Evolutionary conservation across 495 filamentous ascomycete genomes (phyloP), one percentile per base, ranked within the genome.

Genomic region (Penicillium roqueforti): DNA sequence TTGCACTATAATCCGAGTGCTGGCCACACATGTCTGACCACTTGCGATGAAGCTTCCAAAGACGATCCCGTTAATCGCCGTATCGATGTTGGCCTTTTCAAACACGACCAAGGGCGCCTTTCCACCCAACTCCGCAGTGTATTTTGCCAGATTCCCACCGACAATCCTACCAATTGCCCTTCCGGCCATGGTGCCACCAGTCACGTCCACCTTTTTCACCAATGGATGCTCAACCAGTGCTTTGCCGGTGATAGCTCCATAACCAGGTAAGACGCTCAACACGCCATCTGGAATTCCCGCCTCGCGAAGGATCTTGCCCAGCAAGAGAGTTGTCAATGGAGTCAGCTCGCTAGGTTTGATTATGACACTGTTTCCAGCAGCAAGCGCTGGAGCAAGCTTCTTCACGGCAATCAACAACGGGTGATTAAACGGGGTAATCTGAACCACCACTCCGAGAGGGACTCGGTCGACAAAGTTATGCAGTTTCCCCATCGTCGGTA

Each of bases 361-460:
- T 34, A 87, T 72, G 0, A 86, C 77, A 23, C 74, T 77, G 55
- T 87, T 86, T 1, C 84, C 85, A 0, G 82, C 80, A 3, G 80
- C 81, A 4, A 87, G 72, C 0, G 83, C 82, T 0, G 83, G 79
- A 4, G 74, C 83, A 26, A 85, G 67, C 57, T 86, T 86, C 71
- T 83, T 84, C 23, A 78, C 77, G n/a, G 81, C 79, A 51, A 85
- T 84, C 16, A 85, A 68, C 8, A 87, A 64, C 2, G 83, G 83
- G 51, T 84, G 80, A 61, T 86, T 86, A 68, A 83, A 87, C 8
- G 84, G 83, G 0, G 82, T 85, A 51, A 87, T 83, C 49, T 80
- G 80, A 3, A 75, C 81, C 0, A 85, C 82, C 0, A 87, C 83
- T 22, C 84, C 84, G 0, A 87, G 65, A 0, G 84, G 83, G 5